These are phyloP conservation scores for Trametes maxima DNA, from an alignment of 768 basidiomycete genomes.

Conservation along the genomic window DNA sequence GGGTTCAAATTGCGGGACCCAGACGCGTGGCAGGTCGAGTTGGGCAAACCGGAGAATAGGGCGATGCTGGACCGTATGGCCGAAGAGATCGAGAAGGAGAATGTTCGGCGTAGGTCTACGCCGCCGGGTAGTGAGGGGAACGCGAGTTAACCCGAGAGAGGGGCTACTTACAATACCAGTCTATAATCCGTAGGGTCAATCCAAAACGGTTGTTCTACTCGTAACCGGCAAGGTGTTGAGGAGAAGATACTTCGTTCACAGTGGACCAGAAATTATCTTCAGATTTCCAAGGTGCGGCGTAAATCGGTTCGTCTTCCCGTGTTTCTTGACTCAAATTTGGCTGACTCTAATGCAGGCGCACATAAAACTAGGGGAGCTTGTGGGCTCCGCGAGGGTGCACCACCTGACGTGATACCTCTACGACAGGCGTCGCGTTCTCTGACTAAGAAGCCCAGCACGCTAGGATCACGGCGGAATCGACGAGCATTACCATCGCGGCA, in stretches of 20 bases:
- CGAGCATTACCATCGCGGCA: constrained; percentile 20
- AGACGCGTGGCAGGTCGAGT: constrained; percentile 39
- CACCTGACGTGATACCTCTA: no score
- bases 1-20: constrained; percentile 50
- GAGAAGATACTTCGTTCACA: no score
- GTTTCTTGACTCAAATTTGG: no score
- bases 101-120: constrained; percentile 23
- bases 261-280: no score
- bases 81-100: constrained; percentile 35
- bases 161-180: neutral
- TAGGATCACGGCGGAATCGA: neutral
- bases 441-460: neutral
- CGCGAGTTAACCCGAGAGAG: neutral
- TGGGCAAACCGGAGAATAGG: constrained; percentile 32
- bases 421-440: no score
- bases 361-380: no score
- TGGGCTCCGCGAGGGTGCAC: no score
- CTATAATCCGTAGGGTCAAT: neutral
- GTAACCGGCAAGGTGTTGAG: no score
- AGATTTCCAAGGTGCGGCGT: no score
- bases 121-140: neutral
- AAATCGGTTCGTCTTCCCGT: no score
- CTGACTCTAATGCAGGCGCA: no score
- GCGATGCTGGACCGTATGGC: constrained; percentile 33
- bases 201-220: no score